phyloP scores from a whole-genome alignment of 2,329 filamentous ascomycete genomes.

The Alternaria rosae region DNA sequence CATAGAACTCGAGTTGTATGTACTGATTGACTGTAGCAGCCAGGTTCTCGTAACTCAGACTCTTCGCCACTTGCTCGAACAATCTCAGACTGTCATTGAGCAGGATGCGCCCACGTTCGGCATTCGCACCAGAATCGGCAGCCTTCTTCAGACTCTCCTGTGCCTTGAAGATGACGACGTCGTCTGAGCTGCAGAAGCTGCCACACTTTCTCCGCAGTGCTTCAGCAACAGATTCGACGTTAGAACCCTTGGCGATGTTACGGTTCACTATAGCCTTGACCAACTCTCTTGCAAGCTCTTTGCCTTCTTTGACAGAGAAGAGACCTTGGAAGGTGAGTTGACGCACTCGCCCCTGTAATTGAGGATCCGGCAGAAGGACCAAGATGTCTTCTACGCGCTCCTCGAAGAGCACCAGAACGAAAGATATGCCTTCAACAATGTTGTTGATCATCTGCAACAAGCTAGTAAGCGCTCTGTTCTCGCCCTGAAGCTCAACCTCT shows the following conservation, averaged over 20 bases:
- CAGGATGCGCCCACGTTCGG: conserved; percentile 77
- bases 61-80: conserved; percentile 87
- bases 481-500: conserved; percentile 88
- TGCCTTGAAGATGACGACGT: conserved; percentile 98
- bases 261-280: conserved; percentile 98
- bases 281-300: conserved; percentile 88
- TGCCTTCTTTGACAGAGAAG: conserved; percentile 80
- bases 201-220: conserved; percentile 90
- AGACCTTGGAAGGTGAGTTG: conserved; percentile 86
- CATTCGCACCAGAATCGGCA: conserved; percentile 76
- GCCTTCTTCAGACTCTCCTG: conserved; percentile 93
- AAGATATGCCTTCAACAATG: conserved; percentile 95
- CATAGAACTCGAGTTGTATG: conserved; percentile 84
- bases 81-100: conserved; percentile 88
- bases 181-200: conserved; percentile 96
- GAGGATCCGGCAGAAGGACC: conserved; percentile 71
- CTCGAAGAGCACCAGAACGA: conserved; percentile 92
- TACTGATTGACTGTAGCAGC: conserved; percentile 81
- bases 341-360: conserved; percentile 72
- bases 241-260: conserved; percentile 95
- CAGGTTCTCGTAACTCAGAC: conserved; percentile 81
- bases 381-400: conserved; percentile 91
- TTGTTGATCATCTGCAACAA: conserved; percentile 85
- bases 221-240: conserved; percentile 96
- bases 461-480: conserved; percentile 90